phyloP scores from a whole-genome alignment of 2,329 filamentous ascomycete genomes.

The Herpotrichia juniperi region DNA sequence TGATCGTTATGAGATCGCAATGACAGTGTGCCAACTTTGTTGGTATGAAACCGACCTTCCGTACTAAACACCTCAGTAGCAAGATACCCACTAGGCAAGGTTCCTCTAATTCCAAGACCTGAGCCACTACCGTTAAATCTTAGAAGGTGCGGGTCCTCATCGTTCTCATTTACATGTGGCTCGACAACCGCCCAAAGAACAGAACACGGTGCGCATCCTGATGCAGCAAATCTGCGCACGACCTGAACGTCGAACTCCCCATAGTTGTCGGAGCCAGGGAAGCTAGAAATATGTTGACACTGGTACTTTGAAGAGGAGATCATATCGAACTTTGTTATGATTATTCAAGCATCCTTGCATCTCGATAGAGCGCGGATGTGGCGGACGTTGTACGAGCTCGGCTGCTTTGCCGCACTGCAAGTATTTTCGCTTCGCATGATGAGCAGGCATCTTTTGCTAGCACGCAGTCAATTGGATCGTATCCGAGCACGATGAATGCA shows the following conservation, averaged over 20 bases:
- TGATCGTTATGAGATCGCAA: too few species aligned
- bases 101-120: neutral
- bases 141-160: neutral
- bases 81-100: neutral
- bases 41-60: neutral
- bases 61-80: neutral
- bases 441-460: neutral
- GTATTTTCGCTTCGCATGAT: neutral
- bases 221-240: neutral
- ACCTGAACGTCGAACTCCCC: neutral
- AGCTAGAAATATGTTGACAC: neutral
- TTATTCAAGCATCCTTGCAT: too few species aligned
- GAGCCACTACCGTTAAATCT: neutral
- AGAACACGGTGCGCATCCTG: neutral
- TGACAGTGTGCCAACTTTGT: too few species aligned
- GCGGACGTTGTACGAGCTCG: neutral
- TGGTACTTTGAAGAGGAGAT: too few species aligned
- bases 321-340: too few species aligned
- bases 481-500: neutral
- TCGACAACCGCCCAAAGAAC: neutral
- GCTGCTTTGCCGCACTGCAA: neutral
- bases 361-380: too few species aligned
- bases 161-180: neutral
- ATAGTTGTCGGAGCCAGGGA: neutral
- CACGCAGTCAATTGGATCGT: neutral